phyloP scores from a whole-genome alignment of 2,329 filamentous ascomycete species.

The Chaetomium sp. region DNA sequence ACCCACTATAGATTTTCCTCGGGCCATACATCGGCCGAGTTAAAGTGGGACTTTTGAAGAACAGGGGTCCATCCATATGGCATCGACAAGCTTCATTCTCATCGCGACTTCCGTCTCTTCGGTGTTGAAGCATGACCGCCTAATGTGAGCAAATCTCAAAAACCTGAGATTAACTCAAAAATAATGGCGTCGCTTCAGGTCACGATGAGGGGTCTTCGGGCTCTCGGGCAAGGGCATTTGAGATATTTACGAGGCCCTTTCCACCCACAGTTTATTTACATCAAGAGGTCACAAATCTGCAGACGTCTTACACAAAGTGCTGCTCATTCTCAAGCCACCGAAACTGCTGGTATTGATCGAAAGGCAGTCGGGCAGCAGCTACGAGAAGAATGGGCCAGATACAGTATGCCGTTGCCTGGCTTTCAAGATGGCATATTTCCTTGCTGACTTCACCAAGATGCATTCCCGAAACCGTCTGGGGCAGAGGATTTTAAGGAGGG shows the following conservation, averaged over 20 bases:
- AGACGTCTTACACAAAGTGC: conserved; percentile 19
- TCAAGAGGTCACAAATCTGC: conserved; percentile 12
- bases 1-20: conserved; percentile 23
- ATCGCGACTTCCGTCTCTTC: conserved; percentile 9
- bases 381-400: conserved; percentile 43
- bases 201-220: conserved; percentile 29
- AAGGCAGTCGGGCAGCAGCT: conserved; percentile 23
- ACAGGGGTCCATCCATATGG: background rate
- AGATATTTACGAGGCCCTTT: background rate
- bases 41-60: conserved; percentile 15
- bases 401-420: conserved; percentile 47
- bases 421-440: background rate
- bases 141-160: background rate
- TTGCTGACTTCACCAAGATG: conserved; percentile 35
- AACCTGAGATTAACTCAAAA: background rate
- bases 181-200: conserved; percentile 30
- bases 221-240: conserved; percentile 15
- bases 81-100: conserved; percentile 4
- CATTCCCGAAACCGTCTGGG: conserved; percentile 38
- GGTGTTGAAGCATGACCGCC: background rate
- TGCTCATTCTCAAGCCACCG: conserved; percentile 1
- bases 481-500: conserved; percentile 37
- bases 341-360: background rate
- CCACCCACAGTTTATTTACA: conserved; percentile 8
- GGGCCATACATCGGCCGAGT: conserved; percentile 26